Evolutionary conservation across 345 rosid species (phyloP).

Genomic region (Eucalyptus cloeziana): DNA sequence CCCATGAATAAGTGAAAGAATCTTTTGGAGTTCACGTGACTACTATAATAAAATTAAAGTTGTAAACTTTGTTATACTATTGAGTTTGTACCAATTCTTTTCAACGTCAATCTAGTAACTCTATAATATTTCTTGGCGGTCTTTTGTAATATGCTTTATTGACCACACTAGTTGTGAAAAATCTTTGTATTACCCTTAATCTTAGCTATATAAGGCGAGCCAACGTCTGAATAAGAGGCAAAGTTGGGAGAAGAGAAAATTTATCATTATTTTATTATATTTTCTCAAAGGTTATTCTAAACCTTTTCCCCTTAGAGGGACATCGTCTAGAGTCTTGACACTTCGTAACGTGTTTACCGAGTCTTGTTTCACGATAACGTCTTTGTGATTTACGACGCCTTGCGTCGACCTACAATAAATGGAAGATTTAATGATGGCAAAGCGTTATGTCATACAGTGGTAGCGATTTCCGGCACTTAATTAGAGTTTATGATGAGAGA

Average conservation of each 20-base stretch:
- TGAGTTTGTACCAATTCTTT: not conserved
- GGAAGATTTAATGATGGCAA: not conserved
- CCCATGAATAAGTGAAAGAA: not conserved
- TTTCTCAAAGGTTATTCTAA: not conserved
- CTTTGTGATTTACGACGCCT: not conserved
- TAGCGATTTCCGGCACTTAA: not conserved
- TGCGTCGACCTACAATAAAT: not conserved
- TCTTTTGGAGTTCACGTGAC: accelerated
- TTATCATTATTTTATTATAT: not conserved
- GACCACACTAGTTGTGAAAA: not conserved
- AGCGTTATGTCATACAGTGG: not conserved
- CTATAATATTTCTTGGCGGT: accelerated
- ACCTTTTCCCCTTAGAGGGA: not conserved
- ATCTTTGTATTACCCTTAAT: not conserved
- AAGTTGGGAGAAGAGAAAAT: not conserved
- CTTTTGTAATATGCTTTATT: not conserved
- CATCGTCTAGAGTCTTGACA: not conserved
- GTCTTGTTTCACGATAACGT: not conserved
- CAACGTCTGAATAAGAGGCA: not conserved
- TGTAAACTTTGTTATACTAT: not conserved
- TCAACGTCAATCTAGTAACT: not conserved
- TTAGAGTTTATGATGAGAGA: not conserved
- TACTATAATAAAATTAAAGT: not conserved
- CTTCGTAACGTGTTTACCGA: not conserved
- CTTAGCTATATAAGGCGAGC: not conserved